Base-by-base conservation (phyloP, 1,284 basidiomycete genomes). In the Pyrrhoderma noxium region DNA sequence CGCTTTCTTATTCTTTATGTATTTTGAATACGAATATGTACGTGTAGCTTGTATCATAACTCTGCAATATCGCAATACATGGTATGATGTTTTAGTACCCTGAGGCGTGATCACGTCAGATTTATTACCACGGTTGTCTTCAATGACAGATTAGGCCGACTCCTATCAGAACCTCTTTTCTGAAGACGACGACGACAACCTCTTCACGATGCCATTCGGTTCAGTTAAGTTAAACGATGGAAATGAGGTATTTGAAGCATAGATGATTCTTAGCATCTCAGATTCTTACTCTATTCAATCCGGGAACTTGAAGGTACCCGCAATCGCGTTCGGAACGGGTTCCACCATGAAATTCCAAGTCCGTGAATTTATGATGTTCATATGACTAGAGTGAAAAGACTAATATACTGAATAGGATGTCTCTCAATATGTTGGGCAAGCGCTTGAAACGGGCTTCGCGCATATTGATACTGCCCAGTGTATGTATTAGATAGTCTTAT, bases 261-360 rank as follows among this genome's bases (percentile, higher is more conserved):
- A n/a, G 34, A 51, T 14, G 19, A 23, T 40, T 38, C 36, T 38
- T 18, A 45, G 14, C 3, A 11, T n/a, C n/a, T n/a, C n/a, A n/a
- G n/a, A n/a, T n/a, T n/a, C n/a, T n/a, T n/a, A n/a, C n/a, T n/a
- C n/a, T n/a, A n/a, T n/a, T n/a, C n/a, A n/a, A n/a, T 18, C 38
- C 11, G 45, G 8, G 14, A 39, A 9, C 7, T 22, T 41, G 21
- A 51, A 80, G 76, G 76, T 82, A 22, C 79, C 79, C 21, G 66
- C 67, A 36, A 74, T 81, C 51, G 80, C 75, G 2, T 81, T 72
- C 60, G 79, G 79, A 16, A 73, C 76, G 5, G 78, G 77, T 52
- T 72, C 67, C 41, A 62, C 70, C 7, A 71, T 74, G 53, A 74
- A 71, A 45, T 68, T 67, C 18, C 67, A 70, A 46, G 57, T 49